A percentile compares a stretch with the other conserved stretches of the same genome.
Conservation (phyloP, 2,329 filamentous ascomycete species). For the Ceratocystis destructans region DNA sequence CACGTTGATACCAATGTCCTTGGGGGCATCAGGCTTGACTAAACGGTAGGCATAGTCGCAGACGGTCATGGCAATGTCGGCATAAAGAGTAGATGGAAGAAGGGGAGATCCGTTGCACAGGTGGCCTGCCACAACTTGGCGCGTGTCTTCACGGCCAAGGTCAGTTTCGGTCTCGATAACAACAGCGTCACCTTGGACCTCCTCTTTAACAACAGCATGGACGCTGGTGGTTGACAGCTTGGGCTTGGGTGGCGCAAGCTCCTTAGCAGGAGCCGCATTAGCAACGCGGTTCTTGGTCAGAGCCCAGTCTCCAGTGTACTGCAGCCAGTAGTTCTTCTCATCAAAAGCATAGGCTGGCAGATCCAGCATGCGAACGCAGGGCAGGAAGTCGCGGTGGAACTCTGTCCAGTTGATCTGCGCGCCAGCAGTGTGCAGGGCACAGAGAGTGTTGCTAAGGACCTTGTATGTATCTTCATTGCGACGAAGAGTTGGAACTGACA, state of each 20-base stretch:
- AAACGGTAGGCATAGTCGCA: conserved; percentile 51
- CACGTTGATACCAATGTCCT: conserved; percentile 49
- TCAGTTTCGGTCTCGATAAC: conserved; percentile 50
- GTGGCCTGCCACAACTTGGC: conserved; percentile 47
- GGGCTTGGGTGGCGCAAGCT: conserved; percentile 32
- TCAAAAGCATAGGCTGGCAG: conserved; percentile 61
- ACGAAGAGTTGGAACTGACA: conserved; percentile 46
- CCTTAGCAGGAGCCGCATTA: conserved; percentile 25
- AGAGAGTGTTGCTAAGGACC: conserved; percentile 44
- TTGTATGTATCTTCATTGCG: conserved; percentile 52
- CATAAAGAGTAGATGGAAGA: conserved; percentile 46
- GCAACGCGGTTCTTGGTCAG: conserved; percentile 53
- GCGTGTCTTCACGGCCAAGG: conserved; percentile 48
- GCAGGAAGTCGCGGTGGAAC: conserved; percentile 41
- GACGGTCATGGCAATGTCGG: conserved; percentile 51
- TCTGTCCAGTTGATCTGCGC: conserved; percentile 57
- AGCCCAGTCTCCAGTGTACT: conserved; percentile 55
- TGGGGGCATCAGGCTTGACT: conserved; percentile 38
- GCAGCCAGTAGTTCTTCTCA: conserved; percentile 56
- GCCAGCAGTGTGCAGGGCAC: conserved; percentile 45
- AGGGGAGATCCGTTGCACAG: conserved; percentile 53
- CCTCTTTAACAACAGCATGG: conserved; percentile 49
- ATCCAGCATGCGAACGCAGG: conserved; percentile 37
- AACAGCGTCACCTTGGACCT: conserved; percentile 42
- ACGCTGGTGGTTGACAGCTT: conserved; percentile 52